Evolutionary conservation across 257 asterid species (phyloP).

Genomic region (Eucommia ulmoides): DNA sequence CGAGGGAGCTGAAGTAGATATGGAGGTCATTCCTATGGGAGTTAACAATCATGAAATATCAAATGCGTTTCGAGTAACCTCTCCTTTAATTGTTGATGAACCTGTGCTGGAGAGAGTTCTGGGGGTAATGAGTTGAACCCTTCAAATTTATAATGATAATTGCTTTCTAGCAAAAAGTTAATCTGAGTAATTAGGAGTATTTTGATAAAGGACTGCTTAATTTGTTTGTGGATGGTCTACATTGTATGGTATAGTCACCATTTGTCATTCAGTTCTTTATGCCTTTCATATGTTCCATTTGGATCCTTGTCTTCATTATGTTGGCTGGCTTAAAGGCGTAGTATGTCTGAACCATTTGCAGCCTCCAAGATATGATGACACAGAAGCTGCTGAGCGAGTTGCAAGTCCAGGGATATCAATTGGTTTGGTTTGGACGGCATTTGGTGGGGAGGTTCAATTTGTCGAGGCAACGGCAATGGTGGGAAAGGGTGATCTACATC

Average conservation of each 20-base stretch:
- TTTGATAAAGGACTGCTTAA: conserved; percentile 6
- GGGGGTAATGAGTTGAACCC: conserved; percentile 56
- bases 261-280: no score
- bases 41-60: conserved; percentile 74
- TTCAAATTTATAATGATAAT: background rate
- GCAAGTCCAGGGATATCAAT: conserved; percentile 90
- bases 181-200: conserved; percentile 1
- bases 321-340: background rate
- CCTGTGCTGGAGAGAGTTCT: conserved; percentile 92
- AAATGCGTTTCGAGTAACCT: conserved; percentile 45
- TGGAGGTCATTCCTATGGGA: conserved; percentile 96
- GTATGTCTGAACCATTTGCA: conserved; percentile 15
- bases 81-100: conserved; percentile 80
- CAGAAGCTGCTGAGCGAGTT: conserved; percentile 85
- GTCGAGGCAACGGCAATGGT: conserved; percentile 93
- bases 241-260: background rate
- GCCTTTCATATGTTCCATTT: conserved; percentile 8
- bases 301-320: background rate
- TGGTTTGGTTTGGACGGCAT: conserved; percentile 94
- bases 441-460: conserved; percentile 98
- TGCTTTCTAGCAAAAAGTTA: conserved; percentile 3
- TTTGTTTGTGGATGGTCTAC: background rate
- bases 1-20: conserved; percentile 91
- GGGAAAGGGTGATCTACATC: conserved; percentile 97
- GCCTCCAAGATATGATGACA: conserved; percentile 94